These are phyloP conservation scores for Apiospora kogelbergensis DNA, from an alignment of 2,329 filamentous ascomycete species.

Conservation along the genomic window DNA sequence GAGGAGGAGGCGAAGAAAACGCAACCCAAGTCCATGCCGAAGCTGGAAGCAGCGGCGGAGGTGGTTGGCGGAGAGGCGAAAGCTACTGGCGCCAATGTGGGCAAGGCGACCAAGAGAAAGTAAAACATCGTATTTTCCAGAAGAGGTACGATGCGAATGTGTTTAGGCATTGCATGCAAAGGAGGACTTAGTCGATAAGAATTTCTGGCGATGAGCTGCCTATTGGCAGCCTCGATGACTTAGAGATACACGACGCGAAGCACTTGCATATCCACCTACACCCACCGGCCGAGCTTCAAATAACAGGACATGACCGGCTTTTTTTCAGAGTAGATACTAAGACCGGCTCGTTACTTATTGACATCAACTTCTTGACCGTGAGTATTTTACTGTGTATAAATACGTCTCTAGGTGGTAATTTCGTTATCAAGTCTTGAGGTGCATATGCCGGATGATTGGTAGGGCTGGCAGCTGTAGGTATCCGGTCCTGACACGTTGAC, in stretches of 20 bases:
- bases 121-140: constrained; percentile 21
- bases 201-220: not conserved
- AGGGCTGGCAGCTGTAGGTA: not conserved
- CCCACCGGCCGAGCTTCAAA: too few species aligned
- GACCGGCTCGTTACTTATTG: not conserved
- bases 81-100: constrained; percentile 50
- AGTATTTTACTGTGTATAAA: not conserved
- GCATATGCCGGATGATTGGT: too few species aligned
- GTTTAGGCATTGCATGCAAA: not conserved
- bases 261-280: not conserved
- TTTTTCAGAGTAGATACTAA: not conserved
- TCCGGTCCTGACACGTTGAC: not conserved
- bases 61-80: constrained; percentile 40
- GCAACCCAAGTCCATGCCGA: constrained; percentile 37
- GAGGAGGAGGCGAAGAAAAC: constrained; percentile 36
- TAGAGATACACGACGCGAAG: not conserved
- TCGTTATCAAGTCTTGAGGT: too few species aligned
- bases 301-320: too few species aligned
- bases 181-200: not conserved
- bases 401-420: too few species aligned
- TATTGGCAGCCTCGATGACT: not conserved
- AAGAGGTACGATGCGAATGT: not conserved
- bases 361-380: not conserved
- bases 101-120: constrained; percentile 49
- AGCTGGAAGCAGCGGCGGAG: constrained; percentile 23